These are phyloP conservation scores for Monoraphidium neglectum DNA, from an alignment of 139 green algal genomes.

Conservation along the genomic window DNA sequence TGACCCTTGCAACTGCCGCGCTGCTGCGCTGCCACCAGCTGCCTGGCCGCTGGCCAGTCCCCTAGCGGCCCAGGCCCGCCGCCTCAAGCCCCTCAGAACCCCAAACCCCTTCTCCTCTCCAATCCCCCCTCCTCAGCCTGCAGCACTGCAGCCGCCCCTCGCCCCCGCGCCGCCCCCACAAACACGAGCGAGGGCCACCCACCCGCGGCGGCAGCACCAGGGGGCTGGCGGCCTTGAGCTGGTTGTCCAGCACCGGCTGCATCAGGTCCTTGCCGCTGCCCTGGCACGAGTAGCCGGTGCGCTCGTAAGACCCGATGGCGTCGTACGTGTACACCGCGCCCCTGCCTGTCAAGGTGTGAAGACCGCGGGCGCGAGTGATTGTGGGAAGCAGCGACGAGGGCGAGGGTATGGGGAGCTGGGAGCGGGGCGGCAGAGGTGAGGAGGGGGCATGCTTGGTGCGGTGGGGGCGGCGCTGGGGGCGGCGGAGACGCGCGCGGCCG, in stretches of 20 bases:
- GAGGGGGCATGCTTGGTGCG: no score
- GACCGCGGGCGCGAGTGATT: no score
- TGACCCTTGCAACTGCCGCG: no score
- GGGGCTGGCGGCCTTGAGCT: constrained; percentile 91
- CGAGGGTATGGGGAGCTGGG: no score
- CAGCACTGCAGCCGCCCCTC: not conserved
- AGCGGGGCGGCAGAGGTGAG: no score
- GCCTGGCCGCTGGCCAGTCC: no score
- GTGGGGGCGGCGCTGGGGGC: no score
- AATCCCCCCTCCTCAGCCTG: not conserved
- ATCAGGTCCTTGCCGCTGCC: constrained; percentile 95
- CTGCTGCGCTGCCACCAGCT: no score
- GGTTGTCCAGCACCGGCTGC: constrained; percentile 98
- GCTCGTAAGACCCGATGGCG: constrained; percentile 94
- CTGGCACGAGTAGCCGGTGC: constrained; percentile 83
- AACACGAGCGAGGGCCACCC: not conserved
- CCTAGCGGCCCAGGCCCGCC: no score
- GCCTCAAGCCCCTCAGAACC: no score
- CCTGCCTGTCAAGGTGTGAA: constrained; percentile 57
- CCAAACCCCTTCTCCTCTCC: not conserved
- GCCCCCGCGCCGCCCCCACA: not conserved
- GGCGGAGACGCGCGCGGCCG: no score
- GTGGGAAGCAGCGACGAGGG: no score
- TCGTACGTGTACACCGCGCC: constrained; percentile 99
- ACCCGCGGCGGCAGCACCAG: constrained; percentile 84